A percentile compares a stretch with the other conserved stretches of the same genome.
Evolutionary conservation across 768 basidiomycete species (phyloP).

Genomic region (Lactifluus piperatus): DNA sequence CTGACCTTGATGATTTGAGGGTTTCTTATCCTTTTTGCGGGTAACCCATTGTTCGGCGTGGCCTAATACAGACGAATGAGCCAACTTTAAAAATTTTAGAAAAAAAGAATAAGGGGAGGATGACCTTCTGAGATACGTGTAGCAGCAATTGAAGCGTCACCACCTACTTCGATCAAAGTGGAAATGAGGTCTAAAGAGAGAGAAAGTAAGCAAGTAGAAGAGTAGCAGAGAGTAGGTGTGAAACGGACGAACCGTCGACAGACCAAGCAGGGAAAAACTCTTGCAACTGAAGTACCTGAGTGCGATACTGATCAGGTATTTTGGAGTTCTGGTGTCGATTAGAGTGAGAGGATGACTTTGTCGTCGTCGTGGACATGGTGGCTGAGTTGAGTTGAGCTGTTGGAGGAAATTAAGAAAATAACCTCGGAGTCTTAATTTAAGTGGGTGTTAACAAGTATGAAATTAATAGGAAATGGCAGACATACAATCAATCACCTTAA

Average conservation of each 20-base stretch:
- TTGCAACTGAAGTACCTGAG: conserved; percentile 52
- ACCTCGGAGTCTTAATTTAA: no score
- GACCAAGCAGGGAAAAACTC: conserved; percentile 67
- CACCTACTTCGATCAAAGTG: conserved; percentile 55
- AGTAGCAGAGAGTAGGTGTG: not conserved
- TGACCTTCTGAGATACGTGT: conserved; percentile 71
- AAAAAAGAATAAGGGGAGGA: conserved; percentile 11
- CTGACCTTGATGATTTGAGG: conserved; percentile 30
- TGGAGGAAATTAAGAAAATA: no score
- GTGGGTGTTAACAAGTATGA: no score
- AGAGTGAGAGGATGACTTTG: conserved; percentile 26
- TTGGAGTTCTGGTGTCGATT: conserved; percentile 22
- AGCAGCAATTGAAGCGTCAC: conserved; percentile 62
- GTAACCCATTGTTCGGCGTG: conserved; percentile 75
- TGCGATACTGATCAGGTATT: conserved; percentile 36
- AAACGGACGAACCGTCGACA: conserved; percentile 44
- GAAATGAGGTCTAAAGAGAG: conserved; percentile 50
- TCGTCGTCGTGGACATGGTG: conserved; percentile 21
- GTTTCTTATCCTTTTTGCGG: conserved; percentile 84
- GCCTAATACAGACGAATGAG: conserved; percentile 36
- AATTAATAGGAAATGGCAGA: no score
- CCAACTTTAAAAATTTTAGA: conserved; percentile 21
- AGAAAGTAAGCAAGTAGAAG: conserved; percentile 22
- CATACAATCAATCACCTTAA: not conserved
- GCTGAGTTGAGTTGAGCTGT: no score